These are phyloP conservation scores for Mycosphaerella arachidis DNA, from an alignment of 2,329 filamentous ascomycete species.

Conservation along the genomic window DNA sequence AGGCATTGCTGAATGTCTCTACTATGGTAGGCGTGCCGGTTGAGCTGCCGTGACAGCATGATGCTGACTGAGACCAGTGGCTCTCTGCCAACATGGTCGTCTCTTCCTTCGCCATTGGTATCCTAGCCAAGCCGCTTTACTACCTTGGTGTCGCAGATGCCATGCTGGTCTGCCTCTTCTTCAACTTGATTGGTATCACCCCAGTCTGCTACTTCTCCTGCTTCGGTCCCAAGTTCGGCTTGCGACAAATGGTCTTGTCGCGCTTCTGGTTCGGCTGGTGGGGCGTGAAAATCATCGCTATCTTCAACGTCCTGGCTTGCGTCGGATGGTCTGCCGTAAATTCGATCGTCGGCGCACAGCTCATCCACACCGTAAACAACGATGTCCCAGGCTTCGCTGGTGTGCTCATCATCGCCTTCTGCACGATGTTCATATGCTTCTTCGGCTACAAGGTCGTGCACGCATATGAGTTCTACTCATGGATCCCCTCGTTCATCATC, in stretches of 20 bases:
- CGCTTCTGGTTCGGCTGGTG: slow-evolving; percentile 66
- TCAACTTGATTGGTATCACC: slow-evolving; percentile 68
- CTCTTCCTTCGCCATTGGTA: slow-evolving; percentile 70
- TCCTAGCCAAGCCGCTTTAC: slow-evolving; percentile 66
- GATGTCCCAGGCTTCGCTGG: slow-evolving; percentile 68
- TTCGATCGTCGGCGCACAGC: slow-evolving; percentile 72
- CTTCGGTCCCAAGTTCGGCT: slow-evolving; percentile 68
- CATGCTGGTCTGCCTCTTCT: slow-evolving; percentile 66
- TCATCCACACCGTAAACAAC: slow-evolving; percentile 68
- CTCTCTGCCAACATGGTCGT: slow-evolving; percentile 74
- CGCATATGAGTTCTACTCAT: slow-evolving; percentile 69
- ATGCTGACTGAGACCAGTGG: slow-evolving; percentile 51
- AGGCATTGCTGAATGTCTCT: slow-evolving; percentile 58
- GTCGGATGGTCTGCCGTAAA: slow-evolving; percentile 75
- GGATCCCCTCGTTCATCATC: slow-evolving; percentile 68
- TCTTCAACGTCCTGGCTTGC: slow-evolving; percentile 67
- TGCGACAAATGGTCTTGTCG: slow-evolving; percentile 76
- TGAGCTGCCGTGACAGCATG: background rate
- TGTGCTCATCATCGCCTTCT: slow-evolving; percentile 66
- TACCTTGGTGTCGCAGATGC: slow-evolving; percentile 68
- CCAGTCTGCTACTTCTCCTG: slow-evolving; percentile 74
- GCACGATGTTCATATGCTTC: slow-evolving; percentile 65
- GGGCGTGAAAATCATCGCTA: slow-evolving; percentile 48
- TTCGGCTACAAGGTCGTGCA: slow-evolving; percentile 75
- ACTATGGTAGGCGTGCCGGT: slow-evolving; percentile 57